Evolutionary conservation across 306 rosid species (phyloP), one percentile per base, ranked within the genome.

Genomic region (Begonia loranthoides): DNA sequence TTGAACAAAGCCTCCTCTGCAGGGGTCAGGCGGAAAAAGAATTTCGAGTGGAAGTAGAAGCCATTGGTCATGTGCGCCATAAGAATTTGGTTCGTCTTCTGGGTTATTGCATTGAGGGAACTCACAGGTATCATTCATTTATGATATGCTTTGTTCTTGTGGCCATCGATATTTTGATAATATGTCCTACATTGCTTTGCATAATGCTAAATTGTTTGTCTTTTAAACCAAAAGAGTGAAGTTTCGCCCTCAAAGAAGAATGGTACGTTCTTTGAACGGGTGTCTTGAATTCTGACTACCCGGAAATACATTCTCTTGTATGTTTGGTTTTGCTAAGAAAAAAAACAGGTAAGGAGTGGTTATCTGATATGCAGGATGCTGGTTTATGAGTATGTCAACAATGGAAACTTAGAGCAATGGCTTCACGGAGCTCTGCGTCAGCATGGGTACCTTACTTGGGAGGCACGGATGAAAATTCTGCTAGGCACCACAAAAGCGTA

Each of bases 1-100:
- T 52, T 22, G 52, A 64, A 40, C 41, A 49, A n/a, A 15, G 49
- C 60, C 43, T 45, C 57, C 54, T 14, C 69, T 59, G 16, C 54
- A 87, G 96, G 59, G 96, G 94, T 50, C 96, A 87, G 68, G 96
- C 96, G 44, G 96, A 87, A 71, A 87, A 83, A 62, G 96, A 87
- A 66, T 87, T 87, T 70, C 67, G 94, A 62, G 94, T 87, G 62
- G 96, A 87, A 70, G 96, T 87, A 54, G 96, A 87, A 66, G 96
- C 96, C 39, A 87, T 87, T 63, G 96, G 96, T 16, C 96, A 87
- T 60, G 96, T 87, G 14, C 80, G 96, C 43, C 96, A 87, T 63
- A 87, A 87, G 73, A 87, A 87, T 66, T 78, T 87, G 79, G 96
- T 83, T 67, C 90, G 96, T 45, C 96, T 87, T 49, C 71, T 87